phyloP scores from a whole-genome alignment of 768 basidiomycete species.

The Lactarius trivialis region DNA sequence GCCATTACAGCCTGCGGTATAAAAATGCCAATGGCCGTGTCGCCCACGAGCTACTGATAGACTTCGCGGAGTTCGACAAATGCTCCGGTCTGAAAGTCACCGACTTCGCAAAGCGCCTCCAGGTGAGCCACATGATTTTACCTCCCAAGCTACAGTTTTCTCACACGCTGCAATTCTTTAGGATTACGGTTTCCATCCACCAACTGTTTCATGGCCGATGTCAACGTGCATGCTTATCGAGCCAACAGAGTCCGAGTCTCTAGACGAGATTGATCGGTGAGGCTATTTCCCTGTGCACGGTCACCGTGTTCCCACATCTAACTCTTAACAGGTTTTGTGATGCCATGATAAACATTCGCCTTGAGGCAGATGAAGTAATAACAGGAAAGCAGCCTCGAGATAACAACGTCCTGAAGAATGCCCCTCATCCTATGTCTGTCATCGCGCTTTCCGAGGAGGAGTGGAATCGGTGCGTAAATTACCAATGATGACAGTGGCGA shows the following conservation, averaged over 20 bases:
- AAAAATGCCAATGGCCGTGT: conserved; percentile 88
- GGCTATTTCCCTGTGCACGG: conserved; percentile 12
- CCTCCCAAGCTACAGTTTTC: not conserved
- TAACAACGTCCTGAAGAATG: conserved; percentile 89
- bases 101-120: conserved; percentile 94
- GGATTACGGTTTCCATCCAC: conserved; percentile 94
- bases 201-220: conserved; percentile 98
- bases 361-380: conserved; percentile 84
- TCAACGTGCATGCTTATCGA: conserved; percentile 97
- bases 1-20: conserved; percentile 81
- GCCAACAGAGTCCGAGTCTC: conserved; percentile 92
- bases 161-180: conserved; percentile 25
- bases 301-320: not conserved
- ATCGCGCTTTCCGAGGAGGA: conserved; percentile 65
- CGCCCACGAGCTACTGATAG: conserved; percentile 93
- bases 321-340: conserved; percentile 73
- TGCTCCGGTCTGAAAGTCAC: conserved; percentile 83
- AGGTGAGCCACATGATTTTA: conserved; percentile 39
- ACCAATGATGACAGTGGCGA: not conserved
- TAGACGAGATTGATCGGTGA: conserved; percentile 86
- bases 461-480: conserved; percentile 69
- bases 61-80: conserved; percentile 93
- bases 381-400: conserved; percentile 83
- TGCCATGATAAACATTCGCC: conserved; percentile 94
- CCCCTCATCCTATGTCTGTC: conserved; percentile 82